Base-by-base conservation (phyloP, 2,329 filamentous ascomycete genomes). In the Sporothrix inflata region DNA sequence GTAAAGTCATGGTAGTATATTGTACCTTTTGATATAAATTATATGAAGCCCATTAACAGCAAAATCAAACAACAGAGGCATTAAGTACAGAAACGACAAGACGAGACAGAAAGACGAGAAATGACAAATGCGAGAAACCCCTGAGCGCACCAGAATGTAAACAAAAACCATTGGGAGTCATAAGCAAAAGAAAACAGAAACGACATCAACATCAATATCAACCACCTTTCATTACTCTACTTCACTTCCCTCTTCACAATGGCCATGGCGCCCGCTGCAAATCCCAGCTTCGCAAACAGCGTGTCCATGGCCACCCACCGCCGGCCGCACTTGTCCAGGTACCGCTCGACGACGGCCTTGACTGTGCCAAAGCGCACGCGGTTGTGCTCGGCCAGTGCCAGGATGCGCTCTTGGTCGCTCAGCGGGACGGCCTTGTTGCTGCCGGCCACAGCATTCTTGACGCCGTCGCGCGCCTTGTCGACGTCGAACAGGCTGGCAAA, bases 241-340 rank as follows among this genome's bases (percentile, higher is more conserved):
- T 65, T 47, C 6, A 27, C 21, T 19, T 53, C 51, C 40, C 65
- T 51, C 45, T 53, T 69, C 55, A 47, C 51, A 12, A 24, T 53
- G 14, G 45, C 40, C 69, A 69, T 12, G 45, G 16, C n/a, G 42
- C 47, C 75, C 71, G 78, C 78, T 3, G 76, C 72, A 78, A 89
- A 88, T 11, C 89, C 89, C 53, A 91, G 77, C 80, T 90, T 90
- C 30, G 88, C 87, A 85, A 97, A 98, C 75, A 98, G 82, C 75
- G 86, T 90, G 81, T 96, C 94, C 94, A 97, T 98, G 76, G 93
- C 92, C 69, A 98, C 94, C 93, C 94, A 97, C 81, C 94, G 92
- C 77, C 93, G 85, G 34, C 94, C 94, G 81, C 94, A 97, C 83
- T 95, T 96, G 78, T 94, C 93, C 77, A 97, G 82, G 82, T 97